Percentiles rank a stretch among this genome's conserved stretches.
These are phyloP conservation scores for Rhododendron molle DNA, from an alignment of 148 eudicot species.

Conservation along the genomic window DNA sequence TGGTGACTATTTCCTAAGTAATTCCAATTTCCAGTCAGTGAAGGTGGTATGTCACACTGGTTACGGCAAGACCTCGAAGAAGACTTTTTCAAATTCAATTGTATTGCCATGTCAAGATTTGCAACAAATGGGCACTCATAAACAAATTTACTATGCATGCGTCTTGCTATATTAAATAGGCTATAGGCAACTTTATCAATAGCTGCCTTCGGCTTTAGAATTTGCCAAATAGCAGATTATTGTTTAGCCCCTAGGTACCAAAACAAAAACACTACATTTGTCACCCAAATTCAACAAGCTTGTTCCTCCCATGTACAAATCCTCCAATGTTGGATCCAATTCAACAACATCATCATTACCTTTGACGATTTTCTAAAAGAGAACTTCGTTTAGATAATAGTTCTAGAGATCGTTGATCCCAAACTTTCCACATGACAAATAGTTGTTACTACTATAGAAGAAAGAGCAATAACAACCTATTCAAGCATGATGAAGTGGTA, in stretches of 20 bases:
- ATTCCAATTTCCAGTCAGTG: background rate
- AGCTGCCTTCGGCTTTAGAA: no score
- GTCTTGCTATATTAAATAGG: no score
- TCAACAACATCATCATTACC: conserved; percentile 99
- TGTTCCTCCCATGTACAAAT: conserved; percentile 86
- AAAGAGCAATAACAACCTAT: no score
- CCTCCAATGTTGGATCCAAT: conserved; percentile 91
- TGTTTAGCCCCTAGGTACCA: no score
- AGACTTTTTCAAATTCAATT: background rate
- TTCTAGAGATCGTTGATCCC: background rate
- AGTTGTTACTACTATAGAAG: no score
- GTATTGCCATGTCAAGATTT: background rate
- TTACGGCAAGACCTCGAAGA: background rate
- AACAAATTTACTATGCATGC: no score
- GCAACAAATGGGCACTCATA: no score
- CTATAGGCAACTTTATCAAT: no score
- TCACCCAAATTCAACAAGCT: no score
- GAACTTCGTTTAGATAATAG: background rate
- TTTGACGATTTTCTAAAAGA: conserved; percentile 54
- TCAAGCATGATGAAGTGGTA: no score
- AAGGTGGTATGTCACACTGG: background rate
- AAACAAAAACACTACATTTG: no score
- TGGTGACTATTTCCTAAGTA: background rate
- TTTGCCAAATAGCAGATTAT: background rate
- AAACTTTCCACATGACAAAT: no score